Conservation (phyloP, 176 grass and related monocot genomes). For the Carex kokanica region DNA sequence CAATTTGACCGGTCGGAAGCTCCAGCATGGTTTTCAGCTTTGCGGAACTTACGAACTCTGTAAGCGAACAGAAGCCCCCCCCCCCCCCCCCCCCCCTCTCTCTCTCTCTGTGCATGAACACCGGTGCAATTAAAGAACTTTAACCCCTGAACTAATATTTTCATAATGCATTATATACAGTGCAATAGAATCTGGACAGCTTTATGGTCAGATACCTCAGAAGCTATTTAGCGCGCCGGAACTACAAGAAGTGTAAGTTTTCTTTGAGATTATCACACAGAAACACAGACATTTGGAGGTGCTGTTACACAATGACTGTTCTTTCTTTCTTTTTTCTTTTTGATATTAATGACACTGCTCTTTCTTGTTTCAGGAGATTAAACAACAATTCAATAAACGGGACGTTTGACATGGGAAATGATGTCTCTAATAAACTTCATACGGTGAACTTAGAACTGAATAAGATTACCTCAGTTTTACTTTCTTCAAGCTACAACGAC, state of each 20-base stretch:
- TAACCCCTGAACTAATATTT: neutral
- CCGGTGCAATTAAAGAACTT: neutral
- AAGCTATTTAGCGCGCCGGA: constrained; percentile 41
- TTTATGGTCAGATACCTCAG: constrained; percentile 51
- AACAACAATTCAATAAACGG: constrained; percentile 61
- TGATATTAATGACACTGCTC: constrained; percentile 30
- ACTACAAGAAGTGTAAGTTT: constrained; percentile 70
- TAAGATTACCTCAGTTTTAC: constrained; percentile 31
- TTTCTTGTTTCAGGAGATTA: constrained; percentile 45
- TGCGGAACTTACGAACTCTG: constrained; percentile 35
- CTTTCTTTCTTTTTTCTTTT: constrained; percentile 12
- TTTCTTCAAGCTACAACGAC: constrained; percentile 28
- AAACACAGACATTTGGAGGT: constrained; percentile 7
- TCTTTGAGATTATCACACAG: neutral
- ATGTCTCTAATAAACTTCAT: constrained; percentile 20
- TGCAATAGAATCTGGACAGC: constrained; percentile 48
- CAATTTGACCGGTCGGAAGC: constrained; percentile 46
- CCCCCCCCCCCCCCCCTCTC: too few relatives aligned
- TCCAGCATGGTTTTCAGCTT: constrained; percentile 57
- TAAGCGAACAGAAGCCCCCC: constrained; percentile 27
- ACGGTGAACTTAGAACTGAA: constrained; percentile 55
- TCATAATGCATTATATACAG: constrained; percentile 27
- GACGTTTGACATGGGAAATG: constrained; percentile 61
- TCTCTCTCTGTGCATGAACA: neutral
- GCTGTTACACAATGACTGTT: constrained; percentile 24